Conservation (phyloP, 805 yeast species). For the Monosporozyma unispora region DNA sequence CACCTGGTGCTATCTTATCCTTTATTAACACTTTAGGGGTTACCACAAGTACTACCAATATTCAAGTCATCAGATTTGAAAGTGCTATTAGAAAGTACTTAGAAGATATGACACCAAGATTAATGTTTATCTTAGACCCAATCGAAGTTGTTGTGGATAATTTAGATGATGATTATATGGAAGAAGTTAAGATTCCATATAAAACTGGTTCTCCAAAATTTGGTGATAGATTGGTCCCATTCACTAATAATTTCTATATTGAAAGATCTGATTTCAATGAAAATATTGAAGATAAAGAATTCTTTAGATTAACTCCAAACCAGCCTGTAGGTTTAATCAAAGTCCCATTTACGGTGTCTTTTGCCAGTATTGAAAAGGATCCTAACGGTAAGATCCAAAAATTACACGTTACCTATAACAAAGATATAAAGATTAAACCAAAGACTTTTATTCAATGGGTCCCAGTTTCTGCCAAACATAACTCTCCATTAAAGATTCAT, state of each 20-base stretch:
- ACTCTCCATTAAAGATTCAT: slow-evolving; percentile 53
- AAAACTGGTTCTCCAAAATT: slow-evolving; percentile 77
- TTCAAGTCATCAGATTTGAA: slow-evolving; percentile 85
- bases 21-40: slow-evolving; percentile 95
- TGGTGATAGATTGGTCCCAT: slow-evolving; percentile 67
- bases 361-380: slow-evolving; percentile 53
- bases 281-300: slow-evolving; percentile 49
- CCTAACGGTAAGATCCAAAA: slow-evolving; percentile 51
- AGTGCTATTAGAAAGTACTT: slow-evolving; percentile 77
- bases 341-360: slow-evolving; percentile 77
- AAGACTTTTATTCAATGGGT: slow-evolving; percentile 98
- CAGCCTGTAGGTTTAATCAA: slow-evolving; percentile 92
- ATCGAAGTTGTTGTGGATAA: slow-evolving; percentile 76
- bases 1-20: slow-evolving; percentile 93
- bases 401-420: slow-evolving; percentile 74
- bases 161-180: slow-evolving; percentile 64
- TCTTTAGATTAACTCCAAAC: slow-evolving; percentile 87
- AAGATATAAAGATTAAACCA: slow-evolving; percentile 63
- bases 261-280: slow-evolving; percentile 84
- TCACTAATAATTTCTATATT: slow-evolving; percentile 70
- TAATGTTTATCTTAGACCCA: slow-evolving; percentile 89
- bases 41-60: slow-evolving; percentile 85
- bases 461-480: slow-evolving; percentile 53
- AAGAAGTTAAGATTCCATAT: slow-evolving; percentile 69
- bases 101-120: slow-evolving; percentile 86